Evolutionary conservation across 257 asterid genomes (phyloP), one percentile per base, ranked within the genome.

Genomic region (Ligustrum vulgare): DNA sequence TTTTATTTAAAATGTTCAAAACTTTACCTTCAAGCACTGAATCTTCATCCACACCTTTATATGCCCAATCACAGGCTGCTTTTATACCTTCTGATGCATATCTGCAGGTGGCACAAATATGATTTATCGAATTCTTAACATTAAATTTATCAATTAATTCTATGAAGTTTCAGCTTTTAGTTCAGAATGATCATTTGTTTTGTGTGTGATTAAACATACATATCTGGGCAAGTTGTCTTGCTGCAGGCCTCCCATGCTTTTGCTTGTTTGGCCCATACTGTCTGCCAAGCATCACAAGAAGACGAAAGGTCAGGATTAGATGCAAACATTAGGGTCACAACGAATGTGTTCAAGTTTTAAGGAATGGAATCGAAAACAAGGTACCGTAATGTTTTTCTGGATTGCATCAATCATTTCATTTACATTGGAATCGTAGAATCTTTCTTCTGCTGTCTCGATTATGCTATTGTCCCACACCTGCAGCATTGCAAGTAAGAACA

Each of bases 51-150:
- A 89, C 97, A 36, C 91, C 96, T 82, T 89, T 89, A 62, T 94
- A 94, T 18, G 97, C 97, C 94, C 92, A 89, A 25, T 78, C 84
- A 63, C 97, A 94, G 5, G 97, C 98, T 76, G 97, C 97, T 83
- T 86, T 87, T 37, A 91, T 91, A 51, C 97, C 89, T 84, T 94
- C 97, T 41, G 84, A 73, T 37, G 98, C 97, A 81, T 91, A 91
- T 80, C 97, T 91, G 83, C 77, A 79, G 35, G 67, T 62, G 54
- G 60, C 25, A 51, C 18, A 72, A 54, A 51, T 49, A 32, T 36
- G 15, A 10, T 35, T 15, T 54, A 6, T 9, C 7, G 35, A 7
- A 16, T 7, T 56, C 64, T 56, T 56, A 56, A 56, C 0, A 5
- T 28, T 41, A 28, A 16, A 4, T 39, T 22, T 36, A 1, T 36